Percentiles rank a stretch among this genome's conserved stretches.
Conservation (phyloP, 148 eudicot genomes). For the Hydrangea macrophylla region DNA sequence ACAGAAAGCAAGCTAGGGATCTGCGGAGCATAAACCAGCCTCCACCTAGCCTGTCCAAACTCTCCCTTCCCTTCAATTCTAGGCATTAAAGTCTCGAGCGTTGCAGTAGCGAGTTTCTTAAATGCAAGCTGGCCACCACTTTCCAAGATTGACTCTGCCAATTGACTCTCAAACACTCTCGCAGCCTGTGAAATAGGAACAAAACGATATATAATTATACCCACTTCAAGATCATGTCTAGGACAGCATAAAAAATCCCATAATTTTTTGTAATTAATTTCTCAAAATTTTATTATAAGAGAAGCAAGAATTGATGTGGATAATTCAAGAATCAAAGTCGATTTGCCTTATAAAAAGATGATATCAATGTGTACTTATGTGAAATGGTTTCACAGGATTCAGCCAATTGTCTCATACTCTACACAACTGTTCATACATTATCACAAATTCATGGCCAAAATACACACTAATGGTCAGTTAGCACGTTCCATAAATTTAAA, state of each 20-base stretch:
- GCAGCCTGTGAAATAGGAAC: conserved; percentile 64
- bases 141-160: conserved; percentile 96
- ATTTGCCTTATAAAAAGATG: too few relatives aligned
- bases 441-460: too few relatives aligned
- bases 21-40: conserved; percentile 98
- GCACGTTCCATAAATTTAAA: too few relatives aligned
- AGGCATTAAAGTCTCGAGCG: conserved; percentile 97
- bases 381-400: too few relatives aligned
- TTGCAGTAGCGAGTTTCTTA: conserved; percentile 98
- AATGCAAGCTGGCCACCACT: conserved; percentile 99
- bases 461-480: too few relatives aligned
- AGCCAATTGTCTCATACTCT: too few relatives aligned
- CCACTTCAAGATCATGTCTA: conserved; percentile 2
- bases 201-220: conserved; percentile 9
- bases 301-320: too few relatives aligned
- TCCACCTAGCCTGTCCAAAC: conserved; percentile 98
- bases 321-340: too few relatives aligned
- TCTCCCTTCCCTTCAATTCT: conserved; percentile 97
- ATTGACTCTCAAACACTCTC: conserved; percentile 93
- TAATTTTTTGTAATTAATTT: too few relatives aligned
- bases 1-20: conserved; percentile 95
- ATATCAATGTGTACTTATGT: too few relatives aligned
- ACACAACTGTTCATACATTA: too few relatives aligned
- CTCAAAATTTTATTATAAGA: too few relatives aligned
- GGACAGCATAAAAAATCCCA: neutral